Evolutionary conservation across 805 yeast genomes (phyloP).

Genomic region (Candida mattraensis): DNA sequence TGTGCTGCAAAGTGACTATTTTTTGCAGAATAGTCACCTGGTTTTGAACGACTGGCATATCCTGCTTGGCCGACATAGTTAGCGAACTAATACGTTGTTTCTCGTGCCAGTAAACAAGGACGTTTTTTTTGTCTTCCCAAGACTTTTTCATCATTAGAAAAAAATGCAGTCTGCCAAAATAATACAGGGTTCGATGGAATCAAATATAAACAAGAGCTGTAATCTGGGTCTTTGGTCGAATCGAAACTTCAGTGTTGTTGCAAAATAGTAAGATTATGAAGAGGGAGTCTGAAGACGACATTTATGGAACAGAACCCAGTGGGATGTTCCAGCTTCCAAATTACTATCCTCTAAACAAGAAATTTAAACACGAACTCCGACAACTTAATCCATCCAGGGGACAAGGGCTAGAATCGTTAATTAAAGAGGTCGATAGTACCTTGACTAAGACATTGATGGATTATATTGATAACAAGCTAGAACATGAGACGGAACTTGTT

Average conservation of each 20-base stretch:
- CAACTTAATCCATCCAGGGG: constrained; percentile 10
- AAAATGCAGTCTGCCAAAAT: constrained; percentile 6
- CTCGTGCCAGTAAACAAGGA: too few relatives aligned
- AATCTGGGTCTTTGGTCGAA: too few relatives aligned
- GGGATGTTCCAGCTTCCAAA: constrained; percentile 21
- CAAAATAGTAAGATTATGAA: constrained; percentile 3
- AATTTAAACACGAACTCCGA: constrained; percentile 14
- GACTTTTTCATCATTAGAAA: constrained; percentile 1
- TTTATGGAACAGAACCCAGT: background rate
- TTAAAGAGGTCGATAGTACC: constrained; percentile 12
- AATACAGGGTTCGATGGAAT: constrained; percentile 4
- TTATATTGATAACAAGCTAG: constrained; percentile 19
- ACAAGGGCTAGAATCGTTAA: constrained; percentile 7
- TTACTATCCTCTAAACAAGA: constrained; percentile 24
- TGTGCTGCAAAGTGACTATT: constrained; percentile 38
- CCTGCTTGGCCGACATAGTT: constrained; percentile 30
- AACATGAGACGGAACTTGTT: constrained; percentile 20
- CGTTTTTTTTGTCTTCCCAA: constrained; percentile 2
- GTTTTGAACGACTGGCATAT: constrained; percentile 28
- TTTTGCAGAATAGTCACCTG: constrained; percentile 35
- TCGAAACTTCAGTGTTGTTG: background rate
- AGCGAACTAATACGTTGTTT: background rate
- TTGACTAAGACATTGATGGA: constrained; percentile 15
- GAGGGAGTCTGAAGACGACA: constrained; percentile 4
- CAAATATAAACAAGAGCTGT: background rate